These are phyloP conservation scores for Alternaria sp. DNA, from an alignment of 2,329 filamentous ascomycete genomes.

Conservation along the genomic window DNA sequence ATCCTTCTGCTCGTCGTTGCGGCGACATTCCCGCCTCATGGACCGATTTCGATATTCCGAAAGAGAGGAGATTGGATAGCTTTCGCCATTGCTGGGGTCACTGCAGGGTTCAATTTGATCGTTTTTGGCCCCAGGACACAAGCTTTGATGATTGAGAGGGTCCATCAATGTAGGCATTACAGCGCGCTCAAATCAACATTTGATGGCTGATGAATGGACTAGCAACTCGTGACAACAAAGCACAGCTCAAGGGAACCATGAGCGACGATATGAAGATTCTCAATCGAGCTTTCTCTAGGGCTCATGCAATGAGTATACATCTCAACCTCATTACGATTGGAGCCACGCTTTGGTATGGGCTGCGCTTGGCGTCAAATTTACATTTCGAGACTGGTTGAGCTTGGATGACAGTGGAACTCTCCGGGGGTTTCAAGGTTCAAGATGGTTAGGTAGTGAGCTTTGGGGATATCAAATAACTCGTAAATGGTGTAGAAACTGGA, in stretches of 20 bases:
- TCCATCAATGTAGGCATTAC: constrained; percentile 35
- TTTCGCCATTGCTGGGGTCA: constrained; percentile 42
- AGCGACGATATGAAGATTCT: constrained; percentile 33
- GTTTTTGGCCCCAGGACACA: constrained; percentile 50
- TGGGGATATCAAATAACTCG: background rate
- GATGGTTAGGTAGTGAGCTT: background rate
- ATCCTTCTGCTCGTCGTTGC: constrained; percentile 48
- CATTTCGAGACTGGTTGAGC: background rate
- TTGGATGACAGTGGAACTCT: background rate
- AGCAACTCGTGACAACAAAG: constrained; percentile 31
- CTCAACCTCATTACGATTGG: constrained; percentile 52
- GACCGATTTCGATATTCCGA: constrained; percentile 38
- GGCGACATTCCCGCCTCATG: constrained; percentile 46
- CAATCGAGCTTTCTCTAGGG: constrained; percentile 48
- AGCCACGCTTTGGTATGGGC: constrained; percentile 39
- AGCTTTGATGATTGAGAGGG: constrained; percentile 47
- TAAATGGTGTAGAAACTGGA: rapidly evolving
- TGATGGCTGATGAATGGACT: background rate
- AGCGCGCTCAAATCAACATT: background rate
- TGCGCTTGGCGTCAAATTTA: constrained; percentile 3
- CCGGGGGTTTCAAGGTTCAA: background rate
- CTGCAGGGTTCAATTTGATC: constrained; percentile 49
- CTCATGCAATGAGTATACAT: constrained; percentile 57
- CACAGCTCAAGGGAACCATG: background rate
- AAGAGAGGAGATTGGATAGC: constrained; percentile 34